phyloP scores from a whole-genome alignment of 768 basidiomycete species.

The Mycena crocata region DNA sequence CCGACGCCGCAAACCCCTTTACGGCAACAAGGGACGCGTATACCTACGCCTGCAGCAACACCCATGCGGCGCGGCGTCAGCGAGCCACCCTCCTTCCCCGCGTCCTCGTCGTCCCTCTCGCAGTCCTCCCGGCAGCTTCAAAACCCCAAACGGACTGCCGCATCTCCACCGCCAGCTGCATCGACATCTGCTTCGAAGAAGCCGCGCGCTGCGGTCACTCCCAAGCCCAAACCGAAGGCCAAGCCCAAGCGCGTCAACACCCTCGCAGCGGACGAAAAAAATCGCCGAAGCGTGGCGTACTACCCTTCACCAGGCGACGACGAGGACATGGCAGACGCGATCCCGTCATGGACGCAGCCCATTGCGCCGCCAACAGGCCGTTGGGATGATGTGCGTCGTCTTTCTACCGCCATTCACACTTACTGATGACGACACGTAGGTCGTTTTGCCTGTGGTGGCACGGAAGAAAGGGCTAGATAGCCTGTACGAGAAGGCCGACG shows the following conservation, averaged over 20 bases:
- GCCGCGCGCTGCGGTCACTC: conserved; percentile 53
- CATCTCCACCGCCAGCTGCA: conserved; percentile 37
- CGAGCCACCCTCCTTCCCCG: conserved; percentile 53
- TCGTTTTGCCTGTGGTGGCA: conserved; percentile 86
- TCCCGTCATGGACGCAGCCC: conserved; percentile 87
- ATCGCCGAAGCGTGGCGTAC: conserved; percentile 69
- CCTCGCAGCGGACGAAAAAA: conserved; percentile 52
- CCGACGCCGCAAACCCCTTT: conserved; percentile 40
- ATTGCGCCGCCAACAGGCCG: conserved; percentile 69
- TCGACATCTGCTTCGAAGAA: conserved; percentile 47
- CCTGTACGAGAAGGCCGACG: conserved; percentile 75
- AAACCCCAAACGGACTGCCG: conserved; percentile 42
- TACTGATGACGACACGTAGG: conserved; percentile 53
- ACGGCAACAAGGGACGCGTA: conserved; percentile 35
- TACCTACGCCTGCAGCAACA: conserved; percentile 33
- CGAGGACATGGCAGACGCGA: conserved; percentile 74
- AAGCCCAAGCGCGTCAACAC: conserved; percentile 52
- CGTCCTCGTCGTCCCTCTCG: conserved; percentile 46
- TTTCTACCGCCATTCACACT: conserved; percentile 9
- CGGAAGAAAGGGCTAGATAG: conserved; percentile 83
- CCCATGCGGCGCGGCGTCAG: conserved; percentile 46
- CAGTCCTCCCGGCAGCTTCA: conserved; percentile 44
- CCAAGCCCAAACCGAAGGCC: conserved; percentile 52
- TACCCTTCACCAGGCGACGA: conserved; percentile 73
- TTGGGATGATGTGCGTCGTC: conserved; percentile 81